These are phyloP conservation scores for Exserohilum rostratum DNA, from an alignment of 2,329 filamentous ascomycete species.

Conservation along the genomic window DNA sequence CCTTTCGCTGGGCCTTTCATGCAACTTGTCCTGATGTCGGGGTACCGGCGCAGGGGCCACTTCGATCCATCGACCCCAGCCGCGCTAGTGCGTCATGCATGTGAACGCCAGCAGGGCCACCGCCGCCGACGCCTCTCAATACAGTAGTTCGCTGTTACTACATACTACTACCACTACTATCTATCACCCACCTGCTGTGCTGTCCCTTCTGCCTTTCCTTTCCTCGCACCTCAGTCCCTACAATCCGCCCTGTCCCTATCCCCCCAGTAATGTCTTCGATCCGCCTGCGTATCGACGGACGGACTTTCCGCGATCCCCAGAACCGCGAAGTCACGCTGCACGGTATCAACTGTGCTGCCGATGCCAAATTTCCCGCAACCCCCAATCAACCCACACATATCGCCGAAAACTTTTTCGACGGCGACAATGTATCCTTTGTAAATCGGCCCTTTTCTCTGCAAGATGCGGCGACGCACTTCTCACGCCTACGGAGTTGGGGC, in stretches of 20 bases:
- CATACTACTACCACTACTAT: conserved; percentile 2
- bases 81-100: conserved; percentile 9
- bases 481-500: conserved; percentile 82
- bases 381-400: conserved; percentile 84
- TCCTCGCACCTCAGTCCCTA: conserved; percentile 4
- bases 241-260: neutral
- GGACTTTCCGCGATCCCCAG: conserved; percentile 78
- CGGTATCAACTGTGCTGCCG: conserved; percentile 91
- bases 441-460: conserved; percentile 81
- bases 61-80: conserved; percentile 1
- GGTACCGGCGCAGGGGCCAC: conserved; percentile 5
- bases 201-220: neutral
- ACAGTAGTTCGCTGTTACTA: too few relatives aligned
- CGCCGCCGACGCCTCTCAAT: neutral
- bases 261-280: conserved; percentile 68
- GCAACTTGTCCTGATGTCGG: conserved; percentile 18
- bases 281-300: conserved; percentile 82
- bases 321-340: conserved; percentile 87
- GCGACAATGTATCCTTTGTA: conserved; percentile 88
- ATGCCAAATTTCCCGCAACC: conserved; percentile 84
- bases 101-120: conserved; percentile 6
- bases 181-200: neutral
- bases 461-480: conserved; percentile 86
- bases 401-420: conserved; percentile 83
- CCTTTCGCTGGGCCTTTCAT: conserved; percentile 1